Conservation (phyloP, 148 eudicot genomes). For the Hydrangea macrophylla region DNA sequence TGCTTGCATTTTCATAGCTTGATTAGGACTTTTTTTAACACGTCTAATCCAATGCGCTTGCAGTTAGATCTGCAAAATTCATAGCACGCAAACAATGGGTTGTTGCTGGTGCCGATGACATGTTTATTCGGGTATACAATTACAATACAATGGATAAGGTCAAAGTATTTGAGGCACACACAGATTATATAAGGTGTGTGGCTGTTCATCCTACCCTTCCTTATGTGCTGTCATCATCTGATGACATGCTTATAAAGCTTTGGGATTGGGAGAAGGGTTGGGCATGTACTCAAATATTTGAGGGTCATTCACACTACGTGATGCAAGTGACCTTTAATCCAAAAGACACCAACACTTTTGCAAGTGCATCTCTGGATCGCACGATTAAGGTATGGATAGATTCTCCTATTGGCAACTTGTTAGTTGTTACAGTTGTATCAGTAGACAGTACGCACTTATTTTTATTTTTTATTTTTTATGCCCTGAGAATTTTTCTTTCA, state of each 20-base stretch:
- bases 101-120: constrained; percentile 54
- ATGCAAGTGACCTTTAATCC: constrained; percentile 81
- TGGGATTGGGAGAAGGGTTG: constrained; percentile 87
- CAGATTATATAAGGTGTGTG: constrained; percentile 68
- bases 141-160: constrained; percentile 65
- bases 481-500: constrained; percentile 12
- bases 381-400: constrained; percentile 46
- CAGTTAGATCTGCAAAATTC: constrained; percentile 56
- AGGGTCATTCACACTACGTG: constrained; percentile 80
- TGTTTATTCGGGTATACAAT: constrained; percentile 50
- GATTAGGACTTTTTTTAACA: neutral
- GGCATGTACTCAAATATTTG: constrained; percentile 63
- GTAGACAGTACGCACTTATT: too few relatives aligned
- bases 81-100: constrained; percentile 52
- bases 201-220: constrained; percentile 71
- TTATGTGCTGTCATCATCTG: constrained; percentile 61
- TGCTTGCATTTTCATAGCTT: neutral
- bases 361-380: constrained; percentile 74
- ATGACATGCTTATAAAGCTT: constrained; percentile 70
- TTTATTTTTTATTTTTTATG: neutral
- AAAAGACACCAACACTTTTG: constrained; percentile 55
- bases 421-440: neutral
- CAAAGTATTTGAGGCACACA: constrained; percentile 57
- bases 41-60: neutral
- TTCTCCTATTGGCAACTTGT: neutral